Conservation (phyloP, 73 alveolate species). For the Durusdinium trenchii region DNA sequence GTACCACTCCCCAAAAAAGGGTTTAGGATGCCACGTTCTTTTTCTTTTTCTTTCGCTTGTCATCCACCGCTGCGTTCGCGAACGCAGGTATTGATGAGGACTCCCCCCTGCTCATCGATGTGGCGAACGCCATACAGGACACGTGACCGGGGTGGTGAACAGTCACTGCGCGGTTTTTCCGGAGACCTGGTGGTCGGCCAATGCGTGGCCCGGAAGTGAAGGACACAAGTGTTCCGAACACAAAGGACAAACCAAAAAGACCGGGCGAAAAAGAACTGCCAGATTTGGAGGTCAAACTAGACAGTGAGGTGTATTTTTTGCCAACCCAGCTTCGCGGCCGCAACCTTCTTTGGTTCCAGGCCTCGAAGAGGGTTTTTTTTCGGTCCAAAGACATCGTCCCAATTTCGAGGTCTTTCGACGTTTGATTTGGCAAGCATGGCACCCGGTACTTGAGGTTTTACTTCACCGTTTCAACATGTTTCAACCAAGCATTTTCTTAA, state of each 20-base stretch:
- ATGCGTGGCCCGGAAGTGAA: no score
- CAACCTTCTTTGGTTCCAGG: no score
- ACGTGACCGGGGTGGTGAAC: not conserved
- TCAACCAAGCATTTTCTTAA: no score
- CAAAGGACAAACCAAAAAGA: no score
- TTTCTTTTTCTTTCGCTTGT: not conserved
- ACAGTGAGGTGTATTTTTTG: no score
- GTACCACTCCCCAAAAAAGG: not conserved
- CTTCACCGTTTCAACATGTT: not conserved
- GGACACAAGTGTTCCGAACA: no score
- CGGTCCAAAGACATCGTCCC: not conserved
- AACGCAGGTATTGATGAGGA: slow-evolving; percentile 63
- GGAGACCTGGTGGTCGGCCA: no score
- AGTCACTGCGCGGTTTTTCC: not conserved
- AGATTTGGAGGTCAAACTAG: no score
- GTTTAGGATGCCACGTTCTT: not conserved
- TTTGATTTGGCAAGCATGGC: no score
- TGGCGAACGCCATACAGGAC: slow-evolving; percentile 68
- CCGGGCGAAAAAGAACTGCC: no score
- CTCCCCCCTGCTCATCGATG: slow-evolving; percentile 74
- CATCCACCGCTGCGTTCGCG: not conserved
- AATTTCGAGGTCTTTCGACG: no score
- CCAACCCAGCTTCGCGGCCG: no score
- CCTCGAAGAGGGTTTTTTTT: not conserved
- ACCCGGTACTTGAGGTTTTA: not conserved